Percentiles rank a stretch among this genome's conserved stretches.
phyloP scores from a whole-genome alignment of 202 grass and related monocot species.

The Elaeis oleifera region DNA sequence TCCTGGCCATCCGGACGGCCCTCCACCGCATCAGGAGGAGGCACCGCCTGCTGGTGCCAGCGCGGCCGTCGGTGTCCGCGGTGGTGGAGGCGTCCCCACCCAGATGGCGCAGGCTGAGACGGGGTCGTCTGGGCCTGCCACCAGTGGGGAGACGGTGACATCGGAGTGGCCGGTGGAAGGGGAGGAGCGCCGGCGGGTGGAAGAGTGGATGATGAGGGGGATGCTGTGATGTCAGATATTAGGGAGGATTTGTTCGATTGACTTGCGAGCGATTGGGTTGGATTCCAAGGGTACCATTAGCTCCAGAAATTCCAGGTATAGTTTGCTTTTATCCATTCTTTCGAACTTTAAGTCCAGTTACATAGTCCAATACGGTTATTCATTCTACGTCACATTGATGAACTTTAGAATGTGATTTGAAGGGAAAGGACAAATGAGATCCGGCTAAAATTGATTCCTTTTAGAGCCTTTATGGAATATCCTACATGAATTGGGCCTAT shows the following conservation, averaged over 20 bases:
- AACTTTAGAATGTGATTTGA: too few relatives aligned
- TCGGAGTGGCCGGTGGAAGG: conserved; percentile 23
- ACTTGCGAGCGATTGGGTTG: background rate
- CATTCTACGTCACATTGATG: too few relatives aligned
- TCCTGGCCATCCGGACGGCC: conserved; percentile 19
- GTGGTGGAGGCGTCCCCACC: conserved; percentile 14
- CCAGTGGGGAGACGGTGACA: conserved; percentile 30
- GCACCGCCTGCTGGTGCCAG: conserved; percentile 12
- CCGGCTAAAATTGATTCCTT: too few relatives aligned
- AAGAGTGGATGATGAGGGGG: conserved; percentile 22
- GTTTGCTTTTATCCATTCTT: too few relatives aligned
- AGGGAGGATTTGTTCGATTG: conserved; percentile 31
- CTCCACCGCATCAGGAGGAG: conserved; percentile 17
- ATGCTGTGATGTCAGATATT: conserved; percentile 26
- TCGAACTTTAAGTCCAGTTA: too few relatives aligned
- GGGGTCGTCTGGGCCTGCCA: conserved; percentile 18
- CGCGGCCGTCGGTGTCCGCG: background rate
- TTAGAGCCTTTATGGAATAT: too few relatives aligned
- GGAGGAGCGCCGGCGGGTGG: background rate
- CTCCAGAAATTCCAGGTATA: background rate
- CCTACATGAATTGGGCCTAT: too few relatives aligned
- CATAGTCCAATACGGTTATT: too few relatives aligned
- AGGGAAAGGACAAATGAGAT: too few relatives aligned
- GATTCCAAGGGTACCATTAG: background rate
- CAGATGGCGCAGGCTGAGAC: conserved; percentile 37